Evolutionary conservation across 805 yeast genomes (phyloP).

Genomic region (Yamadazyma akitaensis): DNA sequence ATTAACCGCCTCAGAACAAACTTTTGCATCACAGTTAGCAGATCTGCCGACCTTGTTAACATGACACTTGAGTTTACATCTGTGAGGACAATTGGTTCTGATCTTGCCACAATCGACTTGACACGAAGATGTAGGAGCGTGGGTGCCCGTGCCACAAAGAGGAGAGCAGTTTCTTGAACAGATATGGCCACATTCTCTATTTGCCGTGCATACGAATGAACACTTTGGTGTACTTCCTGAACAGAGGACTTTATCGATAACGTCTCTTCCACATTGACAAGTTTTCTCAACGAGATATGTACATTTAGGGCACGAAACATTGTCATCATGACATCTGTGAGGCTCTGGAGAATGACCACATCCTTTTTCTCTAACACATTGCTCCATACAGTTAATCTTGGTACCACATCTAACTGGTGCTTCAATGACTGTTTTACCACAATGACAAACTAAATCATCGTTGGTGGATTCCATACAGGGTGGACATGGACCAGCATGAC

Average conservation of each 20-base stretch:
- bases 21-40: constrained; percentile 45
- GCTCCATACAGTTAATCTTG: constrained; percentile 56
- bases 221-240: constrained; percentile 69
- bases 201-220: constrained; percentile 32
- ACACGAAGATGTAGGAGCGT: constrained; percentile 51
- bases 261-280: constrained; percentile 61
- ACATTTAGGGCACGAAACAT: constrained; percentile 67
- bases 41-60: constrained; percentile 33
- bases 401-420: constrained; percentile 90
- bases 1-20: constrained; percentile 50
- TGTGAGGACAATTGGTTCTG: constrained; percentile 62
- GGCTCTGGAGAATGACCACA: constrained; percentile 74
- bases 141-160: constrained; percentile 55
- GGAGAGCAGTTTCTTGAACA: constrained; percentile 59
- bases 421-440: constrained; percentile 71
- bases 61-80: constrained; percentile 65
- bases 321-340: constrained; percentile 72
- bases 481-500: constrained; percentile 78
- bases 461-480: constrained; percentile 79
- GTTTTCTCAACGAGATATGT: constrained; percentile 51
- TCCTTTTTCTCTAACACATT: constrained; percentile 51
- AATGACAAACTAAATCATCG: constrained; percentile 73
- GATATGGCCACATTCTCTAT: constrained; percentile 40
- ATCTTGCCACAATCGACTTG: constrained; percentile 53
- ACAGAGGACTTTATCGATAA: constrained; percentile 64